These are phyloP conservation scores for Trichomonas tenax DNA, from an alignment of 208 protist species.

Conservation along the genomic window DNA sequence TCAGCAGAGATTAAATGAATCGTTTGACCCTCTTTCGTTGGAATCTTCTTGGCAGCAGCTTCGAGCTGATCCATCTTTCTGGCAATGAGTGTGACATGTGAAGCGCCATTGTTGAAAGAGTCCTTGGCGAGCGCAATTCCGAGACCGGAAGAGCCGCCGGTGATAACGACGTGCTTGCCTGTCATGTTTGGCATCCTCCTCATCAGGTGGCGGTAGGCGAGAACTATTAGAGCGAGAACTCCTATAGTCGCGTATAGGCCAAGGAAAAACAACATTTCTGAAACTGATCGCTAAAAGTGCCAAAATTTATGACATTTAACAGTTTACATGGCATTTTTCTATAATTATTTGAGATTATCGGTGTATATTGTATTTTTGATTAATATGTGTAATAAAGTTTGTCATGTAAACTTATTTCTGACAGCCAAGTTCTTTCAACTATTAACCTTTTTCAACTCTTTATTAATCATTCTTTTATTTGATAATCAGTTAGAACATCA, in stretches of 20 bases:
- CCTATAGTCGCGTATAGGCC: not conserved
- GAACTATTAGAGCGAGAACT: not conserved
- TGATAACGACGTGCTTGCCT: not conserved
- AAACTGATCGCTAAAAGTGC: no score
- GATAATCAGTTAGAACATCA: no score
- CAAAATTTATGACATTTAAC: no score
- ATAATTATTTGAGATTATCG: no score
- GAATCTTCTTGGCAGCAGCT: not conserved
- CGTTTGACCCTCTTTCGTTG: not conserved
- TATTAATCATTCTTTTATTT: no score
- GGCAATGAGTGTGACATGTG: not conserved
- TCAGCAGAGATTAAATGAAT: not conserved
- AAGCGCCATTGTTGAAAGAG: not conserved
- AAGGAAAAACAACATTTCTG: not conserved
- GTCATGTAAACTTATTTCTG: no score
- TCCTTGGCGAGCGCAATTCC: not conserved
- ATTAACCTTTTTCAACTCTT: no score
- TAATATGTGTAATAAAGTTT: no score
- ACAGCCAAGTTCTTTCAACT: no score
- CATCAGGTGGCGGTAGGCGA: not conserved
- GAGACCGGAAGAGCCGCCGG: not conserved
- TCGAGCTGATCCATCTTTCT: not conserved
- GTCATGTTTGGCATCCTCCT: not conserved
- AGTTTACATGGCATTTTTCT: no score
- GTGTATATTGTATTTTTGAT: no score